Conservation (phyloP, 306 rosid genomes). For the Canavalia gladiata region DNA sequence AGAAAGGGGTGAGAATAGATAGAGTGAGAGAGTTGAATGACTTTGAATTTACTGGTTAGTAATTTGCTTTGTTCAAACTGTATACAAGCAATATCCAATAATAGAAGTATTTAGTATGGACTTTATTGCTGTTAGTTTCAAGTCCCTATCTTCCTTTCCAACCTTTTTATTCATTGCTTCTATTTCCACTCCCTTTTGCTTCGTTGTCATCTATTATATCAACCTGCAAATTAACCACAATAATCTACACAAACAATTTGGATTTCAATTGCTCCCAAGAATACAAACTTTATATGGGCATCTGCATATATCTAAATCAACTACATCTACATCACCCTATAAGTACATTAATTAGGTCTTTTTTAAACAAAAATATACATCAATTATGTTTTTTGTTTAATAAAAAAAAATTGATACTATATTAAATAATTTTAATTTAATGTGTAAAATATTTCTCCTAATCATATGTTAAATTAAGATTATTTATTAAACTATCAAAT, state of each 20-base stretch:
- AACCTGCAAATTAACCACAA: slow-evolving; percentile 1
- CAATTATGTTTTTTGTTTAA: too few relatives aligned
- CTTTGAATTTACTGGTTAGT: slow-evolving; percentile 4
- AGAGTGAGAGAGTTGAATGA: slow-evolving; percentile 39
- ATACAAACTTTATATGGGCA: background rate
- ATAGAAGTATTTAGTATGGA: slow-evolving; percentile 55
- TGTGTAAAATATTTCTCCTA: too few relatives aligned
- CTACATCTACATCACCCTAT: background rate
- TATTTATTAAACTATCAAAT: too few relatives aligned
- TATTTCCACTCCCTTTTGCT: slow-evolving; percentile 30
- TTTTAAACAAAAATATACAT: too few relatives aligned
- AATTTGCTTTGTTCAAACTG: slow-evolving; percentile 43
- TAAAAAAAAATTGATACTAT: too few relatives aligned
- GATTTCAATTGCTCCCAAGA: slow-evolving; percentile 26
- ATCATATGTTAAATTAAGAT: too few relatives aligned
- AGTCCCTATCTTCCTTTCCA: slow-evolving; percentile 61
- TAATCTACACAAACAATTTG: background rate
- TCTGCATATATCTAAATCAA: background rate
- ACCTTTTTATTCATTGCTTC: slow-evolving; percentile 14
- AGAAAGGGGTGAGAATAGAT: background rate
- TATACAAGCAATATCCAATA: slow-evolving; percentile 41
- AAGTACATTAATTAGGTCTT: too few relatives aligned
- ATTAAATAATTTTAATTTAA: too few relatives aligned
- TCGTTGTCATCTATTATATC: slow-evolving; percentile 40
- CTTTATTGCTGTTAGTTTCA: slow-evolving; percentile 68